Evolutionary conservation across 73 alveolate species (phyloP).

Genomic region (Tetrahymena elliotti): DNA sequence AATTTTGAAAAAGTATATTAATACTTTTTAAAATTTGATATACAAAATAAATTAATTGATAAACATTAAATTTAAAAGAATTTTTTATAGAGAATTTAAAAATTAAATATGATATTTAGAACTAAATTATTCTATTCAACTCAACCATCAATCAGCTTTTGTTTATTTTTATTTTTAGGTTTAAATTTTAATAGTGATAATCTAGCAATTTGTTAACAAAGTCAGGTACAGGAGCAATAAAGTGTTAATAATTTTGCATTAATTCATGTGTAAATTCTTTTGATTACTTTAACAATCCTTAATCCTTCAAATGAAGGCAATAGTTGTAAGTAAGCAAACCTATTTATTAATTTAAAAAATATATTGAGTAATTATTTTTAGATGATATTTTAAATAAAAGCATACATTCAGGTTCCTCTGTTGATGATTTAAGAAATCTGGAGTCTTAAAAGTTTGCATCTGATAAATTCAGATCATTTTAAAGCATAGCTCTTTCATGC

Average conservation of each 20-base stretch:
- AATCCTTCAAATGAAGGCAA: not conserved
- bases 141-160: not conserved
- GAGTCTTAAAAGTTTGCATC: not conserved
- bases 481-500: not conserved
- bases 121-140: too few species aligned
- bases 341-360: not conserved
- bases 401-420: not conserved
- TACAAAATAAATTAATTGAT: too few species aligned
- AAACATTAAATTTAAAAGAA: too few species aligned
- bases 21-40: too few species aligned
- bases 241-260: not conserved
- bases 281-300: not conserved
- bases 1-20: too few species aligned
- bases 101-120: too few species aligned
- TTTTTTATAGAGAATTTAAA: too few species aligned
- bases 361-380: not conserved
- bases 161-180: not conserved
- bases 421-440: not conserved
- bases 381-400: not conserved
- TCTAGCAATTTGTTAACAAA: not conserved
- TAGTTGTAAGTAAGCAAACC: not conserved
- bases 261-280: not conserved
- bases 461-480: not conserved
- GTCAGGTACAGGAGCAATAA: not conserved
- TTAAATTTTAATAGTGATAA: not conserved